Conservation (phyloP, 2,329 filamentous ascomycete genomes). For the Chaetomiaceae sp. region DNA sequence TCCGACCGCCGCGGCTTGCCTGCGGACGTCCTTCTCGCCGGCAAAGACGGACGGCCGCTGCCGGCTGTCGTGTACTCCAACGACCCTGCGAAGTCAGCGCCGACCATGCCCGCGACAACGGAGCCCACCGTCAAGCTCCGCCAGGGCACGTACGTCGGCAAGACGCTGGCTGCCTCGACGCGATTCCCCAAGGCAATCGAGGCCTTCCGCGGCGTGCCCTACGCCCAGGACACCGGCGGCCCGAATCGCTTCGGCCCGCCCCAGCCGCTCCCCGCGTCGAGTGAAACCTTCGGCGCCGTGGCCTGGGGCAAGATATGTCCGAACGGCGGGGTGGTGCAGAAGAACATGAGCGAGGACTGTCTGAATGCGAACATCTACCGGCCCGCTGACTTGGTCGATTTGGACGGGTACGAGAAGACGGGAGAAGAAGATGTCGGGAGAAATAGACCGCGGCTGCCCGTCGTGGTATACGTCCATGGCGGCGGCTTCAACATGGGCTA, state of each 20-base stretch:
- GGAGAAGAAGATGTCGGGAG: background rate
- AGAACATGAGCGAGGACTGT: conserved; percentile 41
- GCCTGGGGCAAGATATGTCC: conserved; percentile 36
- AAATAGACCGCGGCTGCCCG: conserved; percentile 32
- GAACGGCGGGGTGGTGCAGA: conserved; percentile 24
- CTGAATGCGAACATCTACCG: conserved; percentile 48
- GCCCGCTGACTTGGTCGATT: conserved; percentile 28
- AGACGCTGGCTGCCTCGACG: conserved; percentile 24
- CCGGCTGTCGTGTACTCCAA: background rate
- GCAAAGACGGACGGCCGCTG: background rate
- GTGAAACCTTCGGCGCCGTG: conserved; percentile 29
- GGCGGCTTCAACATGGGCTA: conserved; percentile 54
- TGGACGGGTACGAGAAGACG: conserved; percentile 19
- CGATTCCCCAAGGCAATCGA: conserved; percentile 36
- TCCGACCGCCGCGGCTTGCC: background rate
- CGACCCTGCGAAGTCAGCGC: background rate
- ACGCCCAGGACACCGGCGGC: conserved; percentile 36
- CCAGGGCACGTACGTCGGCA: conserved; percentile 38
- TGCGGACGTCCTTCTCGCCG: background rate
- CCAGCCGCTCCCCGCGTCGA: conserved; percentile 26
- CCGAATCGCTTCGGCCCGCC: conserved; percentile 42
- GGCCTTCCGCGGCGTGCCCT: conserved; percentile 45
- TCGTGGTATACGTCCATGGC: conserved; percentile 58
- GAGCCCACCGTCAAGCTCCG: conserved; percentile 27
- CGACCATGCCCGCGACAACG: background rate